Conservation (phyloP, 495 filamentous ascomycete species). For the Penicillium longicatenatum region DNA sequence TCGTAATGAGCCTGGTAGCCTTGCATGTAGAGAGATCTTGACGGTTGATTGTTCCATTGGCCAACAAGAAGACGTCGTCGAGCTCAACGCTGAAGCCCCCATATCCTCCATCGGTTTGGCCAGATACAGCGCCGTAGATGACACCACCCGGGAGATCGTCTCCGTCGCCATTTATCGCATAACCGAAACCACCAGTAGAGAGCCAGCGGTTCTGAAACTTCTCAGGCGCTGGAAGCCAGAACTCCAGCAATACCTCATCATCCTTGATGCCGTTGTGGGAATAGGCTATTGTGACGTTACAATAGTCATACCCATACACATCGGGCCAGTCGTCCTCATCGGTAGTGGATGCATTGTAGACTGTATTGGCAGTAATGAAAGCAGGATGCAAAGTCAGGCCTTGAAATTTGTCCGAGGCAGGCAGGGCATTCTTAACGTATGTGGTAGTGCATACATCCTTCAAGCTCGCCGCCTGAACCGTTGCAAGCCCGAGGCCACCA, state of each 20-base stretch:
- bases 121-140: conserved; percentile 46
- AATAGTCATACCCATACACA: conserved; percentile 29
- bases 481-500: too few species aligned
- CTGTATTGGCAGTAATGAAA: conserved; percentile 12
- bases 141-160: conserved; percentile 40
- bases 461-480: too few species aligned
- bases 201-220: conserved; percentile 46
- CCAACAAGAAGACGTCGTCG: conserved; percentile 36
- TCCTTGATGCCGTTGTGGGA: conserved; percentile 36
- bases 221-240: conserved; percentile 40
- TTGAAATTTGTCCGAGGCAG: conserved; percentile 2
- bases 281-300: conserved; percentile 50
- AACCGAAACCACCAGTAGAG: conserved; percentile 48
- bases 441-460: too few species aligned
- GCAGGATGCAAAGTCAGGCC: conserved; percentile 35
- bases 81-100: conserved; percentile 41
- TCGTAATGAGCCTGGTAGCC: conserved; percentile 41
- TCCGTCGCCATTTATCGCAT: conserved; percentile 43
- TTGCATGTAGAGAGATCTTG: conserved; percentile 47
- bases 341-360: conserved; percentile 15
- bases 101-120: conserved; percentile 51
- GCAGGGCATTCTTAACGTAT: too few species aligned
- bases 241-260: conserved; percentile 39
- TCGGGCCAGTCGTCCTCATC: conserved; percentile 22
- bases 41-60: conserved; percentile 47